A percentile compares a stretch with the other conserved stretches of the same genome.
Evolutionary conservation across 1,284 basidiomycete species (phyloP).

Genomic region (Wolfiporia cocos): DNA sequence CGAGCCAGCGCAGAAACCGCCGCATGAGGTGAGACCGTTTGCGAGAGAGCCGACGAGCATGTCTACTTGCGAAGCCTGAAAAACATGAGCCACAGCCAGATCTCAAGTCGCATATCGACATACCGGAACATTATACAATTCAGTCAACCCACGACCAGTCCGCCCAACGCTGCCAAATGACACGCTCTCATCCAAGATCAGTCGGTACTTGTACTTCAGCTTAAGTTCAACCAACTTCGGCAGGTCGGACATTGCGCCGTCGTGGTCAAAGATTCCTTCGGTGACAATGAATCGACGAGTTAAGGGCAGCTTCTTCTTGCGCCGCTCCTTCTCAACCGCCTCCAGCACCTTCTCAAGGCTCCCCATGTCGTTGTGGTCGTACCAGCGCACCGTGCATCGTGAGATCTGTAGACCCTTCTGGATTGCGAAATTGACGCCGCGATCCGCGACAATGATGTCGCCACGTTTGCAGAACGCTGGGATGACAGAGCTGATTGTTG

Average conservation of each 20-base stretch:
- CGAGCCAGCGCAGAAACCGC: conserved; percentile 95
- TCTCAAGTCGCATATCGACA: too few relatives aligned
- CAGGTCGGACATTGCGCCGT: conserved; percentile 88
- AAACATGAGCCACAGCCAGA: neutral
- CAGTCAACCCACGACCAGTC: conserved; percentile 92
- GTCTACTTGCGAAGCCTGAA: conserved; percentile 66
- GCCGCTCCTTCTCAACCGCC: conserved; percentile 80
- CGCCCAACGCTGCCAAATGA: conserved; percentile 92
- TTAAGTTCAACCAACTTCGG: conserved; percentile 94
- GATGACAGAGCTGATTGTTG: conserved; percentile 91
- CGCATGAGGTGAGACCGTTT: conserved; percentile 77
- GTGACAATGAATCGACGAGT: conserved; percentile 95
- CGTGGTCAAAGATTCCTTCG: conserved; percentile 95
- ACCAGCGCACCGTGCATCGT: conserved; percentile 91
- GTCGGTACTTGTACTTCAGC: conserved; percentile 91
- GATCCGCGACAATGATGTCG: conserved; percentile 97
- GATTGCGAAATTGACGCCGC: conserved; percentile 90
- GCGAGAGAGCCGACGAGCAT: conserved; percentile 87
- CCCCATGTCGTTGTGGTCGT: conserved; percentile 91
- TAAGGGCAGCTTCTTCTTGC: conserved; percentile 76
- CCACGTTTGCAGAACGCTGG: conserved; percentile 98
- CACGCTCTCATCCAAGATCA: conserved; percentile 92
- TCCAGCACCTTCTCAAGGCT: conserved; percentile 88
- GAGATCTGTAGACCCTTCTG: conserved; percentile 98
- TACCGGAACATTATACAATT: conserved; percentile 88